Evolutionary conservation across 1,139 yeast genomes (phyloP), one percentile per base, ranked within the genome.

Genomic region (Zygosaccharomyces sapae): DNA sequence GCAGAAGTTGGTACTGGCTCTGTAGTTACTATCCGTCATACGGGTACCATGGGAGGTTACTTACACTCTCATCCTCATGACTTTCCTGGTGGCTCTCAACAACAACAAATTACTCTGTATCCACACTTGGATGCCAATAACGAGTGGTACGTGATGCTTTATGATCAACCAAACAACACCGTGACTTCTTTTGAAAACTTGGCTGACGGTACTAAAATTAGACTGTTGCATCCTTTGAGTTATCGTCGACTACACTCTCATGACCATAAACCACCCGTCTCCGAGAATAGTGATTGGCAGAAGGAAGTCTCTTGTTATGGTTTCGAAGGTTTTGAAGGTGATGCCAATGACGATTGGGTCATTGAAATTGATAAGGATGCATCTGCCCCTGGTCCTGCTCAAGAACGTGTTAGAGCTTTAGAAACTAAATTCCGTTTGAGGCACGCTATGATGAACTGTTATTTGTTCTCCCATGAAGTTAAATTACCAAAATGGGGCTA

Each of bases 401-500:
- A 77, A 58, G 70, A 75, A 33, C 73, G 77, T 47, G 77, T 92
- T 37, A 79, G 82, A 56, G 94, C 98, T 3, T 70, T 94, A 50
- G 83, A 86, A 47, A 84, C 97, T 39, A 76, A 86, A 50, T 86
- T 94, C 75, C 79, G 94, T 70, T 77, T 94, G 56, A 82, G 80
- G 67, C 98, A 94, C 65, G 89, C 94, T 44, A 80, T 86, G 83
- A 77, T 92, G 33, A 96, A 96, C 45, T 81, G 95, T 70, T 83
- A 85, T 62, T 74, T 94, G 61, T 92, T 90, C 69, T 87, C 97
- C 24, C 89, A 87, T 64, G 81, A 79, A 53, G 83, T 80, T 44
- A 87, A 86, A 68, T 79, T 92, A 57, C 98, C 98, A 49, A 83
- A 82, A 49, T 92, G 97, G 97, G 98, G 92, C 3, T 89, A 85